A percentile compares a stretch with the other conserved stretches of the same genome.
These are phyloP conservation scores for Saccharomyces hybrid DNA, from an alignment of 1,139 yeast species.

Conservation along the genomic window DNA sequence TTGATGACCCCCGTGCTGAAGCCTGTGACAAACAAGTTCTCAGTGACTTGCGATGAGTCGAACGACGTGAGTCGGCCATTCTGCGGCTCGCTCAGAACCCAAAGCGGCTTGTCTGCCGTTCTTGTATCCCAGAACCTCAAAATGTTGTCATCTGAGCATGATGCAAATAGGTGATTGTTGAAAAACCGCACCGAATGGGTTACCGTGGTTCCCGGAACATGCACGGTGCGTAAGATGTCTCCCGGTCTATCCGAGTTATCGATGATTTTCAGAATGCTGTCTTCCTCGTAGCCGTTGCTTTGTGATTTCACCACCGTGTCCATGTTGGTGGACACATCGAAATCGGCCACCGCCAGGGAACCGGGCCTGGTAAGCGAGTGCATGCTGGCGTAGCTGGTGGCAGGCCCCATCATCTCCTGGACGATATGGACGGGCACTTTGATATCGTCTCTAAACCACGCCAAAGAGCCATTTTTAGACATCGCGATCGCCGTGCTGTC, in stretches of 20 bases:
- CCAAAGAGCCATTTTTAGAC: slow-evolving; percentile 29
- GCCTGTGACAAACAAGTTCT: slow-evolving; percentile 29
- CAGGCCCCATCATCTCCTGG: slow-evolving; percentile 29
- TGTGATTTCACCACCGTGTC: slow-evolving; percentile 29
- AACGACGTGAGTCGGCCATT: slow-evolving; percentile 27
- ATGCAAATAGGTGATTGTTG: slow-evolving; percentile 26
- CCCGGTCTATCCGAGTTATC: slow-evolving; percentile 30
- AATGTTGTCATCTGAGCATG: slow-evolving; percentile 29
- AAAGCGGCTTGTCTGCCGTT: slow-evolving; percentile 23
- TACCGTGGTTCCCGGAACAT: slow-evolving; percentile 26
- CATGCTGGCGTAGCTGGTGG: slow-evolving; percentile 25
- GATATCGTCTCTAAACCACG: slow-evolving; percentile 29
- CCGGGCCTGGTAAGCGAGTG: slow-evolving; percentile 23
- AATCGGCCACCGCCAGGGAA: slow-evolving; percentile 23
- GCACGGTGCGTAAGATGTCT: slow-evolving; percentile 21
- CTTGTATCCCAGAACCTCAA: slow-evolving; percentile 31
- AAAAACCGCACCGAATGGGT: slow-evolving; percentile 28
- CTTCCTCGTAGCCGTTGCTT: slow-evolving; percentile 22
- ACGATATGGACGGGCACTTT: slow-evolving; percentile 29
- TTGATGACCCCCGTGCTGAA: slow-evolving; percentile 29
- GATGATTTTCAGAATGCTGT: slow-evolving; percentile 25
- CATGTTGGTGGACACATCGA: slow-evolving; percentile 25
- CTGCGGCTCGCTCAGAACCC: slow-evolving; percentile 21
- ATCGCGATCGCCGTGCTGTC: slow-evolving; percentile 25
- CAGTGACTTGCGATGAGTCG: slow-evolving; percentile 24